Evolutionary conservation across 805 yeast species (phyloP), one percentile per base, ranked within the genome.

Genomic region (Hanseniaspora nectarophila): DNA sequence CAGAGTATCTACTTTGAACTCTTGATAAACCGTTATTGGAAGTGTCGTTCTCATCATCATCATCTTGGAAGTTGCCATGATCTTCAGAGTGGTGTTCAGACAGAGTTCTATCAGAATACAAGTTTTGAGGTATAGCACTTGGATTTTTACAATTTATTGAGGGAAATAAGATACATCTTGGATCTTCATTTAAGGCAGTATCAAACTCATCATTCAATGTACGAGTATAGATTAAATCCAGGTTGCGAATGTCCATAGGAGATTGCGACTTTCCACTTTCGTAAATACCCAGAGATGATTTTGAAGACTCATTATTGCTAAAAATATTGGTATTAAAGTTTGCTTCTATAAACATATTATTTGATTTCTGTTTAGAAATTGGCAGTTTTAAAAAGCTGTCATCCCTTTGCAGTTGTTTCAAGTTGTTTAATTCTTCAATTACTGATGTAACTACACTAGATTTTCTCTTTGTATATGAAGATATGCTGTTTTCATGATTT

Each of bases 371-470:
- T 24, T 39, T 16, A 10, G 20, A 24, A 4, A 13, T 15, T 5
- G n/a, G 7, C 32, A 24, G 2, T 13, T 40, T 26, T 24, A 18
- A 8, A 9, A 13, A n/a, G 13, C 13, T n/a, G 16, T 40, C 21
- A 24, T 24, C 12, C 7, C 9, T 13, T 26, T 24, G 18, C 18
- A 8, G 31, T 10, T 24, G 21, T n/a, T 40, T 40, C 29, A 40
- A 24, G 9, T 12, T 28, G 10, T 39, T 13, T 9, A 47, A 26
- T 23, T 47, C 51, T 31, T 40, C 43, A 24, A 47, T 47, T 6
- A 47, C 40, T n/a, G 51, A 39, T 31, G 51, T 39, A 5, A 38
- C 51, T 24, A 47, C 23, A 24, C 51, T 47, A 2, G 51, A 47
- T 40, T 32, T 47, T 24, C 51, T 39, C 16, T 33, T 24, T 5